Evolutionary conservation across 257 asterid genomes (phyloP).

Genomic region (Nyctanthes arbortristis): DNA sequence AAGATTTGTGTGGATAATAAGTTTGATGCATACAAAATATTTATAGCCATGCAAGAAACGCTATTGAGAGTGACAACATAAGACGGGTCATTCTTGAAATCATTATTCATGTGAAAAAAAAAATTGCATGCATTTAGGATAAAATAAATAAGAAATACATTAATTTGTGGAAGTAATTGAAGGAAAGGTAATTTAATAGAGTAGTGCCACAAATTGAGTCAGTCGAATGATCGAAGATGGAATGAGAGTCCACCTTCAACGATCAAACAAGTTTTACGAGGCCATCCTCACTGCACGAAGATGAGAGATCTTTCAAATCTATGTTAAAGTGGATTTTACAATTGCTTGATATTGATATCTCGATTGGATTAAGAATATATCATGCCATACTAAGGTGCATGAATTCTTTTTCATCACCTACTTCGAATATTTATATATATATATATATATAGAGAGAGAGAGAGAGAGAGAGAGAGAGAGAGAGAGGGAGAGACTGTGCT

Average conservation of each 20-base stretch:
- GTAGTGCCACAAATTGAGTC: constrained; percentile 12
- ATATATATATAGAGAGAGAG: too few species aligned
- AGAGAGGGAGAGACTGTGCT: too few species aligned
- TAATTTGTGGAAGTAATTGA: constrained; percentile 14
- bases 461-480: too few species aligned
- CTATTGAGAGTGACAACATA: constrained; percentile 1
- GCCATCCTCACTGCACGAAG: background rate
- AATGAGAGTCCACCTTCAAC: background rate
- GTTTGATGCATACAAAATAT: background rate
- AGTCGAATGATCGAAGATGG: background rate
- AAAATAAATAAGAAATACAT: background rate
- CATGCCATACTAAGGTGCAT: too few species aligned
- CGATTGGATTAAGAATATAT: constrained; percentile 2
- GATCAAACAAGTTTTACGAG: background rate
- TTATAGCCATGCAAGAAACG: constrained; percentile 25
- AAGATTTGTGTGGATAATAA: background rate
- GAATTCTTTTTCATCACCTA: too few species aligned
- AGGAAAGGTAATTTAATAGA: background rate
- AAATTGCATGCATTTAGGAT: background rate
- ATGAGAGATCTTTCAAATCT: background rate
- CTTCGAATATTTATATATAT: too few species aligned
- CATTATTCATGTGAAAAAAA: constrained; percentile 4
- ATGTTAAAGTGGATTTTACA: constrained; percentile 12
- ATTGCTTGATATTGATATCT: constrained; percentile 17
- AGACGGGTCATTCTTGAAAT: constrained; percentile 30